These are phyloP conservation scores for Syzygium jambos DNA, from an alignment of 345 rosid genomes.

Conservation along the genomic window DNA sequence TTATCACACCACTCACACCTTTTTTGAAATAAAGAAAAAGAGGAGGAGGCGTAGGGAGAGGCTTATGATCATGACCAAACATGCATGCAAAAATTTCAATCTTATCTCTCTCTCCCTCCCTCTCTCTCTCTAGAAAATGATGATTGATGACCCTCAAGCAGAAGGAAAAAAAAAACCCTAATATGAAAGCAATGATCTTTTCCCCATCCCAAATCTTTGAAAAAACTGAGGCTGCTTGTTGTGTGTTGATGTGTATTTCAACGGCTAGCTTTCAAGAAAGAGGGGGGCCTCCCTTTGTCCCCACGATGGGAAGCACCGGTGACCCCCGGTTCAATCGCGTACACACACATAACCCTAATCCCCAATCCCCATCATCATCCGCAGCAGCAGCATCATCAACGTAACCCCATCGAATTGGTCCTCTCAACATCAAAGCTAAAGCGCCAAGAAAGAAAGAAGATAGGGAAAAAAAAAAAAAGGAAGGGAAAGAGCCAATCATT, in stretches of 20 bases:
- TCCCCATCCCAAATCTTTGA: constrained; percentile 12
- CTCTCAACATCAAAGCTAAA: constrained; percentile 17
- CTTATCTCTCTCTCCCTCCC: constrained; percentile 27
- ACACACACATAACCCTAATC: constrained; percentile 14
- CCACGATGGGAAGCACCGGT: constrained; percentile 32
- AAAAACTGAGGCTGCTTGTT: neutral
- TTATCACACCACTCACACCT: neutral
- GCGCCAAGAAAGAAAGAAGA: neutral
- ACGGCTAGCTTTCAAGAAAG: constrained; percentile 20
- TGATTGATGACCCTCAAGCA: neutral
- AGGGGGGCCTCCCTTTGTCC: constrained; percentile 25
- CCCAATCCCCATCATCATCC: neutral
- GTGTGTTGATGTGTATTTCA: constrained; percentile 18
- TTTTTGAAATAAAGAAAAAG: neutral
- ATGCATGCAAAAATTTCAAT: constrained; percentile 5
- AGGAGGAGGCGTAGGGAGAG: neutral
- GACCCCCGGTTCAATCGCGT: constrained; percentile 36
- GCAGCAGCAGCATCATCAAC: neutral
- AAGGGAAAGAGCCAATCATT: neutral
- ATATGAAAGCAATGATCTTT: constrained; percentile 1
- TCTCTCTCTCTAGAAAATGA: neutral
- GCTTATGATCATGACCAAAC: neutral
- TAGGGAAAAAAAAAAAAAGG: neutral
- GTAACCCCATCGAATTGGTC: constrained; percentile 6
- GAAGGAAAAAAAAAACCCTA: neutral